phyloP scores from a whole-genome alignment of 1,284 basidiomycete species.

The Ceratobasidium sp. region DNA sequence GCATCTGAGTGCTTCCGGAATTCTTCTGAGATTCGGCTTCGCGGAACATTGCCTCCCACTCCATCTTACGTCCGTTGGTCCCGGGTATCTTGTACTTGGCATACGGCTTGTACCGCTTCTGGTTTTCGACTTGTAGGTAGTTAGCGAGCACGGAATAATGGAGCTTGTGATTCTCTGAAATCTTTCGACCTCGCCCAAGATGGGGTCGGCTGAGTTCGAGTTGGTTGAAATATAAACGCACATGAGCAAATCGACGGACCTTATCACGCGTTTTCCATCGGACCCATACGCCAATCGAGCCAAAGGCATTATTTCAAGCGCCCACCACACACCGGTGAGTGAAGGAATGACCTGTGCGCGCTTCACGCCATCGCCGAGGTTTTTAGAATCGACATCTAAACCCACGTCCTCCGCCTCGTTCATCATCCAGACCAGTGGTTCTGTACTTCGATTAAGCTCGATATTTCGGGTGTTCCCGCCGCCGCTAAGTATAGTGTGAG shows the following conservation, averaged over 20 bases:
- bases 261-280: neutral
- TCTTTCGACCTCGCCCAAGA: neutral
- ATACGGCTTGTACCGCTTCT: neutral
- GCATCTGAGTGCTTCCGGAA: neutral
- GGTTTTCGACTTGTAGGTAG: neutral
- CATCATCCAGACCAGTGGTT: conserved; percentile 52
- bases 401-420: conserved; percentile 46
- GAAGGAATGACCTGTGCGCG: neutral
- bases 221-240: neutral
- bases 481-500: conserved; percentile 42
- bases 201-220: neutral
- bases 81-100: neutral
- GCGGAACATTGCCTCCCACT: neutral
- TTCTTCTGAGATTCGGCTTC: neutral
- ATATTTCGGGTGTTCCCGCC: conserved; percentile 51
- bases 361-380: conserved; percentile 6
- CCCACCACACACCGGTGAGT: neutral
- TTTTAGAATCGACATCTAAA: conserved; percentile 2
- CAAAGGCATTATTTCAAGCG: neutral
- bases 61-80: neutral
- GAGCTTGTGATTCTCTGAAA: conserved; percentile 1
- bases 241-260: neutral
- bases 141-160: conserved; percentile 19
- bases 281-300: neutral
- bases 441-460: conserved; percentile 32